Evolutionary conservation across 2,329 filamentous ascomycete species (phyloP), one percentile per base, ranked within the genome.

Genomic region (Endoconidiophora laricicola): DNA sequence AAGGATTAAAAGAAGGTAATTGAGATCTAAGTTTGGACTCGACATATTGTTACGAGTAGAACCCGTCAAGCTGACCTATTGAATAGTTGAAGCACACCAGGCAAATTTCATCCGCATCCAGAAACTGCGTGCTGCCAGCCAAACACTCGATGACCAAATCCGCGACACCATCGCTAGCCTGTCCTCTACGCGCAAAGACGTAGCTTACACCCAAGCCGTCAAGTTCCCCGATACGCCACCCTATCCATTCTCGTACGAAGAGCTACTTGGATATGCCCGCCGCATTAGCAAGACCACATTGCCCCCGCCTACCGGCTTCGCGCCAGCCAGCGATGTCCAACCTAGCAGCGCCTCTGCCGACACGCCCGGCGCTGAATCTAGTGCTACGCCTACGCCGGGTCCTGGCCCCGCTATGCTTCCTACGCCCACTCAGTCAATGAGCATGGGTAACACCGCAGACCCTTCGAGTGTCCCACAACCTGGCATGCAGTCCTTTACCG

Each of bases 231-330:
- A 69, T 5, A 65, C 63, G 3, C 65, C 70, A 2, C 72, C 68
- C 59, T 70, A 73, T 56, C 64, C 70, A 7, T 73, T 91, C 46
- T 73, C 73, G 3, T 85, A 86, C 59, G 72, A 78, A 42, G 81
- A 88, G 56, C 75, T 93, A 0, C 77, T 93, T 20, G 73, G 70
- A 54, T 91, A 86, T 61, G 86, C 85, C 20, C 81, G 81, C 41
- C 79, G 81, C 55, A 91, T 93, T 59, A 83, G 80, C 62, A 83
- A 80, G 61, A 86, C 81, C 56, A 90, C 86, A 0, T 72, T 86
- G 10, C 84, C 86, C 0, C 67, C 69, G 45, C 62, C 68, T 10
- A 69, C 71, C 55, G 61, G 64, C 20, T 50, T 65, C 18, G 58
- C 61, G 18, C 52, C 61, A 59, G 62, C 48, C 51, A 58, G 1